phyloP scores from a whole-genome alignment of 805 yeast species.

The Candida ulmi region DNA sequence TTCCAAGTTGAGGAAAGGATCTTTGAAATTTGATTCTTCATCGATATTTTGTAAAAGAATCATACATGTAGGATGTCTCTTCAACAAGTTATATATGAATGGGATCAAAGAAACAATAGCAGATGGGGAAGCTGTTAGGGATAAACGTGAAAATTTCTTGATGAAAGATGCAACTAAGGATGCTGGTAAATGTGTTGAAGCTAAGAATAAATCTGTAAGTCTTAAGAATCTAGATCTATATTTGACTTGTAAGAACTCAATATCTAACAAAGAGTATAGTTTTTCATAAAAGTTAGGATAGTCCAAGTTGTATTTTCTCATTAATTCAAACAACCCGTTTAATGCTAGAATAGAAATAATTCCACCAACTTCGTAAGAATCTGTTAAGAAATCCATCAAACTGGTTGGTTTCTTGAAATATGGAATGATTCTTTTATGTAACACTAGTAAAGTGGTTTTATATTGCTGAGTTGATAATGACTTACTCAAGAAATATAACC shows the following conservation, averaged over 20 bases:
- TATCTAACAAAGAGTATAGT: constrained; percentile 74
- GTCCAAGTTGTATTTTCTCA: constrained; percentile 77
- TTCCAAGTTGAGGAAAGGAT: constrained; percentile 64
- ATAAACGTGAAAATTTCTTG: constrained; percentile 70
- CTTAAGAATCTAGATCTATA: constrained; percentile 87
- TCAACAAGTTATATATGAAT: constrained; percentile 83
- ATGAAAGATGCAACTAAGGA: constrained; percentile 84
- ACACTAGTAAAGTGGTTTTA: constrained; percentile 57
- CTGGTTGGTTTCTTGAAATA: constrained; percentile 71
- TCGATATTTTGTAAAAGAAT: constrained; percentile 57
- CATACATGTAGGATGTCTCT: constrained; percentile 94
- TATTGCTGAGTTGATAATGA: constrained; percentile 48
- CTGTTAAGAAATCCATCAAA: constrained; percentile 91
- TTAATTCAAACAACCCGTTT: constrained; percentile 82
- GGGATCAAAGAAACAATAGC: constrained; percentile 86
- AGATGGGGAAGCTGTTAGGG: constrained; percentile 77
- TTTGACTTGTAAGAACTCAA: constrained; percentile 66
- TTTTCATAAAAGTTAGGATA: constrained; percentile 87
- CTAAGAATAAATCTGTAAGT: constrained; percentile 74
- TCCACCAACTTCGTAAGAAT: constrained; percentile 62
- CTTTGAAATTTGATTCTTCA: constrained; percentile 34
- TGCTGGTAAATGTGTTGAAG: constrained; percentile 84
- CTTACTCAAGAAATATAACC: constrained; percentile 52
- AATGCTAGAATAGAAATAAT: constrained; percentile 72
- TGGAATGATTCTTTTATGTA: constrained; percentile 85